These are phyloP conservation scores for Anethum foeniculum DNA, from an alignment of 140 eudicot genomes.

Conservation along the genomic window DNA sequence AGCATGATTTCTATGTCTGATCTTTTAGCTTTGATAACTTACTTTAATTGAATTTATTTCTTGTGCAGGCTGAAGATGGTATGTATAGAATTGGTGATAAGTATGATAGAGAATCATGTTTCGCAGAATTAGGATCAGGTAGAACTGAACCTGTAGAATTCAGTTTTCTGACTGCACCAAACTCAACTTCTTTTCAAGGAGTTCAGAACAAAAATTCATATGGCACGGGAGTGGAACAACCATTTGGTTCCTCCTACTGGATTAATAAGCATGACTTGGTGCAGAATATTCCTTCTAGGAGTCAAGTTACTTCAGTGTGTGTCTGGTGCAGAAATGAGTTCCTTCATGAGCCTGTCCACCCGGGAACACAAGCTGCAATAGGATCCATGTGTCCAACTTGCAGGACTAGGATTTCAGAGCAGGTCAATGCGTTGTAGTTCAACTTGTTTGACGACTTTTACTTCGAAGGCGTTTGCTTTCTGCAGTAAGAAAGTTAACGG, in stretches of 20 bases:
- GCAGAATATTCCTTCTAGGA: constrained; percentile 38
- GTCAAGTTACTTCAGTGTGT: constrained; percentile 44
- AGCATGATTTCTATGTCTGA: not conserved
- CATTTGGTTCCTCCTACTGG: constrained; percentile 58
- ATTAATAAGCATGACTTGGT: constrained; percentile 44
- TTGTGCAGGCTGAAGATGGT: constrained; percentile 46
- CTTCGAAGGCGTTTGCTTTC: not conserved
- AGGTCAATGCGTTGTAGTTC: constrained; percentile 44
- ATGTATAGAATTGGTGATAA: constrained; percentile 33
- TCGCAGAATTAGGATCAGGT: constrained; percentile 36
- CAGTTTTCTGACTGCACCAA: constrained; percentile 58
- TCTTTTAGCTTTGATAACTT: not conserved
- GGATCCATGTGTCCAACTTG: constrained; percentile 68
- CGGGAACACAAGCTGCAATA: constrained; percentile 46
- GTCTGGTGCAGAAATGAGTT: constrained; percentile 80
- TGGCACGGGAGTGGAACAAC: constrained; percentile 38
- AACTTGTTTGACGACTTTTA: not conserved
- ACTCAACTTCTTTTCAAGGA: constrained; percentile 41
- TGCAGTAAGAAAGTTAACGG: not conserved
- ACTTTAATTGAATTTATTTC: not conserved
- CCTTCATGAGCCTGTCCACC: constrained; percentile 37
- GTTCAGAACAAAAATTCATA: constrained; percentile 36
- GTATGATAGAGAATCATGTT: constrained; percentile 35
- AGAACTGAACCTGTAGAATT: constrained; percentile 66
- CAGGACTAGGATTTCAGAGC: constrained; percentile 53